Evolutionary conservation across 371 early-diverging fungal species (phyloP), one percentile per base, ranked within the genome.

Genomic region (Choanephora cucurbitarum): DNA sequence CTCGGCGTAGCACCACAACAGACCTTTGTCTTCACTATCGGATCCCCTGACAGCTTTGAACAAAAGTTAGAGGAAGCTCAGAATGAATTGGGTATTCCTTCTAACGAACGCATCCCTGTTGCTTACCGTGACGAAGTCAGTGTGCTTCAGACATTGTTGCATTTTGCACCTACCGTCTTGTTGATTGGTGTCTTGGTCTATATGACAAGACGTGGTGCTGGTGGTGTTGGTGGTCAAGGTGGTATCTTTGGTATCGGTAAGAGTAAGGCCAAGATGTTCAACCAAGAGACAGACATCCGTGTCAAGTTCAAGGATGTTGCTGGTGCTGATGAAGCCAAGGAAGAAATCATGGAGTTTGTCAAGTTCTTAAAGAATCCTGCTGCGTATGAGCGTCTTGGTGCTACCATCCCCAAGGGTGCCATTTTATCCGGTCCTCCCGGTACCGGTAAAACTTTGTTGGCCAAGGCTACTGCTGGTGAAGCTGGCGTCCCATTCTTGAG

Each of bases 311-410:
- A 97, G 81, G 99, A 99, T 75, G 99, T 99, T 0, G 99, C 99
- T 7, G 99, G 99, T 18, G 93, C 99, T 79, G 99, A 99, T 73
- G 94, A 94, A 69, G 99, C 99, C 53, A 99, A 99, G 78, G 95
- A 97, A 61, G 99, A 99, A 77, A 99, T 99, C 53, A 99, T 99
- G 95, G 99, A 99, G 82, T 98, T 99, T 88, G 99, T 99, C 53
- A 99, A 99, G 79, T 97, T 99, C 67, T 79, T 99, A 51, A 99
- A 99, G 74, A 92, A 99, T 68, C 99, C 99, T 22, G 89, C 82
- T 37, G 76, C 80, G n/a, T 99, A 96, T 74, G 97, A 97, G 71
- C 85, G 89, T 55, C 83, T 99, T 44, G 99, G 99, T 33, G 99
- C 99, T 52, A 97, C 96, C 72, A 99, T 99, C 55, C 99, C 99